Base-by-base conservation (phyloP, 176 grass and related monocot genomes). In the Cocos nucifera region DNA sequence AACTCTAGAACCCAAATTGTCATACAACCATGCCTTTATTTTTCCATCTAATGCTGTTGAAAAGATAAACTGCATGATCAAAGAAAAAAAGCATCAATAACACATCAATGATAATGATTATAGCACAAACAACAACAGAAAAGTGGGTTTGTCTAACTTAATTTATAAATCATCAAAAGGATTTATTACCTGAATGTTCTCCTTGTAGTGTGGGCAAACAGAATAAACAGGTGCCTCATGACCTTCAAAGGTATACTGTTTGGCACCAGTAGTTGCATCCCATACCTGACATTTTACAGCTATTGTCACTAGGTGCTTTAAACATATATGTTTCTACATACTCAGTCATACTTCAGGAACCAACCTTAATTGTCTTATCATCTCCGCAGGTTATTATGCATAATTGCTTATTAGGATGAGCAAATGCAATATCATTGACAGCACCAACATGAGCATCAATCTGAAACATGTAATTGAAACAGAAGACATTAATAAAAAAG, bases 361-460 rank as follows among this genome's bases (percentile, higher is more conserved):
- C 50, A 49, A 86, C 90, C 84, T 89, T 98, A 63, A 98, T 98
- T 62, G 84, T 98, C 57, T 98, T 98, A 67, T 98, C 94, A 83
- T 98, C 94, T 59, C 94, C 94, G 1, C 94, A 98, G 23, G 94
- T 98, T 66, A 98, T 98, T 83, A 98, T 80, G 67, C 78, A 93
- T 15, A 98, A 71, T 52, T 92, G 88, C 77, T 93, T 98, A 78
- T 93, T 98, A 10, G 94, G 94, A 80, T 92, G 82, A 73, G 94
- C 85, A 77, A 98, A 98, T 78, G 88, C 82, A 71, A 98, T 98
- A 71, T 98, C 94, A 62, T 98, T 98, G 64, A 98, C 94, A 71
- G 88, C 88, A 52, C 94, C 94, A 64, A 72, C 64, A 88, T 98
- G 94, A 49, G 94, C 94, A 73, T 98, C 94, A 81, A 98, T 98